Conservation (phyloP, 2,329 filamentous ascomycete species). For the Metarhizium sp. region DNA sequence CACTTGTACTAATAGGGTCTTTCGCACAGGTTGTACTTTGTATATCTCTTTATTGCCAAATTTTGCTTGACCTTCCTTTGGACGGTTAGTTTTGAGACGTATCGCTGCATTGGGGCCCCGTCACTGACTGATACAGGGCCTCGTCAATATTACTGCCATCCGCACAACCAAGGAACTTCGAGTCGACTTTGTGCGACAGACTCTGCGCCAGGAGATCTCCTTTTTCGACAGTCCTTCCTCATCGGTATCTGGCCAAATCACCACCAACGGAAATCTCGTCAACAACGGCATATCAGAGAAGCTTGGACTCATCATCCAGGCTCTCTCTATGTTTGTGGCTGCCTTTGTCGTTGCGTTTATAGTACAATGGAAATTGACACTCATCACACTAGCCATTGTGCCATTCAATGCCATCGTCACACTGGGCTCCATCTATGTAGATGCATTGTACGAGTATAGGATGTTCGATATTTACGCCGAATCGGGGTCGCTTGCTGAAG, state of each 20-base stretch:
- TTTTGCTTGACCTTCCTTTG: constrained; percentile 45
- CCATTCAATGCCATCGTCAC: constrained; percentile 33
- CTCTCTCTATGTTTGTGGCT: constrained; percentile 27
- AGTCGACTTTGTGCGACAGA: constrained; percentile 27
- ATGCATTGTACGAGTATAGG: constrained; percentile 31
- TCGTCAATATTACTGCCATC: constrained; percentile 28
- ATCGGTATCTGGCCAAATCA: constrained; percentile 36
- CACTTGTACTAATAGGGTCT: not conserved
- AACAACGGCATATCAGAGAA: constrained; percentile 36
- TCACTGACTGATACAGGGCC: constrained; percentile 14
- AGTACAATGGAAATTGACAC: constrained; percentile 31
- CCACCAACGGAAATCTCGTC: constrained; percentile 37
- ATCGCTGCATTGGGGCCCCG: not conserved
- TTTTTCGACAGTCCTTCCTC: constrained; percentile 41
- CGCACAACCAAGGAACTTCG: constrained; percentile 26
- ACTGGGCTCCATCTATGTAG: constrained; percentile 25
- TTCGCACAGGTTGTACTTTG: constrained; percentile 37
- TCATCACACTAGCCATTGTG: constrained; percentile 36
- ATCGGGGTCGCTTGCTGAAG: constrained; percentile 37
- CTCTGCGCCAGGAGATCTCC: constrained; percentile 40
- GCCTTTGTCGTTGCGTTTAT: constrained; percentile 31
- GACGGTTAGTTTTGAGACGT: constrained; percentile 27
- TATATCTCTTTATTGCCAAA: constrained; percentile 48
- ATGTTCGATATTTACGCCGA: constrained; percentile 34
- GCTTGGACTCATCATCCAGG: constrained; percentile 31